Conservation (phyloP, 768 basidiomycete genomes). For the Suillus decipiens region DNA sequence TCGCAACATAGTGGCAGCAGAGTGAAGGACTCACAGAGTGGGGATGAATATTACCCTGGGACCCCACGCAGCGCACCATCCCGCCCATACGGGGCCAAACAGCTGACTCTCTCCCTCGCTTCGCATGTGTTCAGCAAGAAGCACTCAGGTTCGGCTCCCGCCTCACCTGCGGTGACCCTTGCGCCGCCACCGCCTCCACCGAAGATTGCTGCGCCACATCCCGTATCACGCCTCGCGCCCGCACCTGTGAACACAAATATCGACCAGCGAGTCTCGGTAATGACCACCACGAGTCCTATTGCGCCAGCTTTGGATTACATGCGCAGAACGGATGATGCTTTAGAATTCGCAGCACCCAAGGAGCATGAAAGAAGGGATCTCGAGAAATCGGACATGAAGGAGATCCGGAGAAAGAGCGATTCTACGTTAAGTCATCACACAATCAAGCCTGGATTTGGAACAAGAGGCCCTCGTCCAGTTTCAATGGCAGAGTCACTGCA, state of each 20-base stretch:
- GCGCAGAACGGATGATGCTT: conserved; percentile 39
- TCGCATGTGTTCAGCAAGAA: conserved; percentile 48
- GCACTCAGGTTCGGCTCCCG: conserved; percentile 27
- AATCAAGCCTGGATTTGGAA: conserved; percentile 55
- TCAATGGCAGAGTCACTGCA: conserved; percentile 79
- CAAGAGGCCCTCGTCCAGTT: conserved; percentile 65
- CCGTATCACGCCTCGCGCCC: conserved; percentile 27
- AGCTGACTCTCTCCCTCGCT: conserved; percentile 44
- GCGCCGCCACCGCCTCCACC: conserved; percentile 38
- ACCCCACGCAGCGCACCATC: conserved; percentile 14
- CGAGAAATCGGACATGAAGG: conserved; percentile 51
- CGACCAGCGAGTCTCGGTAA: conserved; percentile 50
- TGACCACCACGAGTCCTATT: conserved; percentile 55
- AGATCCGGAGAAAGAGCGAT: conserved; percentile 80
- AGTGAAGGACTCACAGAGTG: conserved; percentile 20
- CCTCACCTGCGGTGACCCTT: conserved; percentile 35
- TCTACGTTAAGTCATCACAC: conserved; percentile 80
- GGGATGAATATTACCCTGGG: conserved; percentile 19
- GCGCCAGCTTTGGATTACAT: conserved; percentile 60
- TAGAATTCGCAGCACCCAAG: conserved; percentile 22
- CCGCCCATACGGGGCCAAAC: conserved; percentile 32
- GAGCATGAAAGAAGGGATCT: conserved; percentile 32
- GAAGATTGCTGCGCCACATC: conserved; percentile 31
- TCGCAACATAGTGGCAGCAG: conserved; percentile 22
- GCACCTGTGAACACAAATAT: conserved; percentile 22